These are phyloP conservation scores for Nepenthes alata DNA, from an alignment of 179 eudicot species.

Conservation along the genomic window DNA sequence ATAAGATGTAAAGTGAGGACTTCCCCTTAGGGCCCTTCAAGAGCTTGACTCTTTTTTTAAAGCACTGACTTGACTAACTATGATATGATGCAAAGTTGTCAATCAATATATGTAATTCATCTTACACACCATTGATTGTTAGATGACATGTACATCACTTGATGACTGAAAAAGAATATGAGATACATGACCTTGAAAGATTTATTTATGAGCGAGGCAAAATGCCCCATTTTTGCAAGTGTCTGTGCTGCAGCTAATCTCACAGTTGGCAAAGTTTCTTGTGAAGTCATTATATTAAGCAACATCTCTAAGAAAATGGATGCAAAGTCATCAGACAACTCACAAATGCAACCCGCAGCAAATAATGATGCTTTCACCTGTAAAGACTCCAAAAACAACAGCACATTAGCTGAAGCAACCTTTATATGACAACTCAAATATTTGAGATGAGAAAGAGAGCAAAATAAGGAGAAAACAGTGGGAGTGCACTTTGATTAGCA, in stretches of 20 bases:
- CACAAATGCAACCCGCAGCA: conserved; percentile 74
- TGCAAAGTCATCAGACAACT: conserved; percentile 66
- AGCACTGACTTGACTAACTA: too few species aligned
- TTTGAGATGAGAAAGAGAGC: neutral
- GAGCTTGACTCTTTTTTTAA: too few species aligned
- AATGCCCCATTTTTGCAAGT: conserved; percentile 44
- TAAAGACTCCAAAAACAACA: conserved; percentile 7
- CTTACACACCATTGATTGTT: neutral
- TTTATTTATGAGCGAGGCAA: conserved; percentile 33
- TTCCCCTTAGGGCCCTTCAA: too few species aligned
- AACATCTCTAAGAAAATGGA: conserved; percentile 56
- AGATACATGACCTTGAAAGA: conserved; percentile 51
- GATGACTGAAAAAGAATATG: neutral
- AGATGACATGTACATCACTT: too few species aligned
- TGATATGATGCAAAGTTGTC: neutral
- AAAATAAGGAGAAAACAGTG: neutral
- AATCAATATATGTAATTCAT: neutral
- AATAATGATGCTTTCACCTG: conserved; percentile 77
- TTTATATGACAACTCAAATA: neutral
- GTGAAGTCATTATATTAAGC: conserved; percentile 27
- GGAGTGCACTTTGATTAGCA: too few species aligned
- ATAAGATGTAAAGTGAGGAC: too few species aligned
- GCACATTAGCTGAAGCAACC: neutral
- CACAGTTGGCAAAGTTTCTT: conserved; percentile 24
- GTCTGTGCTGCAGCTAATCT: conserved; percentile 43